Conservation (phyloP, 2,329 filamentous ascomycete genomes). For the Colletotrichum plurivorum region DNA sequence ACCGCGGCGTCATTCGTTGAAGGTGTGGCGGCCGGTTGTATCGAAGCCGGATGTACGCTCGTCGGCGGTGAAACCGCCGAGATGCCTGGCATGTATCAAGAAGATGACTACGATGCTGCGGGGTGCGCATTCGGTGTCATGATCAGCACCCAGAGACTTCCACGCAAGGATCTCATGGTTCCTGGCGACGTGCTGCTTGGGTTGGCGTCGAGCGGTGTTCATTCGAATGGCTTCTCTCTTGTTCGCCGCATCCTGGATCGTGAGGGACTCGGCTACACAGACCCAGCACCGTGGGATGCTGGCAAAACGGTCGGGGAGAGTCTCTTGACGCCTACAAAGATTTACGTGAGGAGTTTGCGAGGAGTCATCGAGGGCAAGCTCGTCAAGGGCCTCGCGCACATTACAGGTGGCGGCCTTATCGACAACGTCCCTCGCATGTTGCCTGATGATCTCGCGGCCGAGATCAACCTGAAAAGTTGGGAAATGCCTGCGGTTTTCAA, state of each 20-base stretch:
- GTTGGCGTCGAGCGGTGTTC: slow-evolving; percentile 86
- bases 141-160: slow-evolving; percentile 77
- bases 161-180: slow-evolving; percentile 81
- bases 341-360: slow-evolving; percentile 90
- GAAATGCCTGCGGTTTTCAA: slow-evolving; percentile 82
- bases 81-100: slow-evolving; percentile 95
- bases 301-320: slow-evolving; percentile 77
- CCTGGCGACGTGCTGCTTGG: slow-evolving; percentile 89
- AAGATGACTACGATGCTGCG: slow-evolving; percentile 92
- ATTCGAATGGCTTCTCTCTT: slow-evolving; percentile 99
- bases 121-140: slow-evolving; percentile 92
- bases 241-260: slow-evolving; percentile 88
- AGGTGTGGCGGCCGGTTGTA: slow-evolving; percentile 90
- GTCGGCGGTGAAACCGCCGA: slow-evolving; percentile 99
- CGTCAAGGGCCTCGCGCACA: slow-evolving; percentile 95
- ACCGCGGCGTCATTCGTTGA: slow-evolving; percentile 89
- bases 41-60: slow-evolving; percentile 86
- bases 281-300: slow-evolving; percentile 82
- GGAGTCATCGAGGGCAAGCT: slow-evolving; percentile 72
- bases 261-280: slow-evolving; percentile 78
- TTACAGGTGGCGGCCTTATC: slow-evolving; percentile 92
- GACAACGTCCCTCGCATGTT: slow-evolving; percentile 98
- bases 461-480: slow-evolving; percentile 85
- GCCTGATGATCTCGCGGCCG: slow-evolving; percentile 81
- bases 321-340: slow-evolving; percentile 89